phyloP scores from a whole-genome alignment of 2,329 filamentous ascomycete species.

The Ophiostoma piceae region DNA sequence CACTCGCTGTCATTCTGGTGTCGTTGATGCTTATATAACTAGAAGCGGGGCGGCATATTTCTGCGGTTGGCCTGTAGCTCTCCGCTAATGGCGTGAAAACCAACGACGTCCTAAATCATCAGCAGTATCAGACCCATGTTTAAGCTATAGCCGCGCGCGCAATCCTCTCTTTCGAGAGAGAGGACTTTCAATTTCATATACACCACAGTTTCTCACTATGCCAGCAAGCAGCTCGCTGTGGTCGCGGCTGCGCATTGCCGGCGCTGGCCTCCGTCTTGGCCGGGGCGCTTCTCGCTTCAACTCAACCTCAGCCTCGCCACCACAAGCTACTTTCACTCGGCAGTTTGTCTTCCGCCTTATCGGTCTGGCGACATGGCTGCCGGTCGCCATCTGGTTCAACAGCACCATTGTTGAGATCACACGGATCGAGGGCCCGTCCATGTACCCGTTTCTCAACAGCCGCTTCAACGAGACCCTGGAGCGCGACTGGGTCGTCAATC shows the following conservation, averaged over 20 bases:
- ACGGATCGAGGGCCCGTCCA: constrained; percentile 58
- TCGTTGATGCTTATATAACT: constrained; percentile 9
- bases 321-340: constrained; percentile 30
- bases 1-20: neutral
- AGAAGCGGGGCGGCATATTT: constrained; percentile 12
- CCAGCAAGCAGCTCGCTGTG: constrained; percentile 20
- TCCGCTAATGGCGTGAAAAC: neutral
- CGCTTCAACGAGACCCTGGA: constrained; percentile 53
- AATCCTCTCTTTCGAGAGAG: neutral
- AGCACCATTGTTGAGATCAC: constrained; percentile 55
- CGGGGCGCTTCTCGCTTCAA: neutral
- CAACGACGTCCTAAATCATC: neutral
- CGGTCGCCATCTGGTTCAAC: constrained; percentile 57
- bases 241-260: constrained; percentile 18
- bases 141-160: constrained; percentile 10
- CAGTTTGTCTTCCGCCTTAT: constrained; percentile 45
- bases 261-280: neutral
- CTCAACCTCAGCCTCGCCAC: constrained; percentile 6
- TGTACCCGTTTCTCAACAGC: constrained; percentile 72
- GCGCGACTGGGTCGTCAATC: constrained; percentile 54
- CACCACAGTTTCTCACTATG: neutral
- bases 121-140: neutral
- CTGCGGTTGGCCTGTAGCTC: neutral
- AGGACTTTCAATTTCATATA: neutral
- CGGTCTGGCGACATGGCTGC: constrained; percentile 56